These are phyloP conservation scores for Phytophthora foliorum DNA, from an alignment of 352 stramenopile species.

Conservation along the genomic window DNA sequence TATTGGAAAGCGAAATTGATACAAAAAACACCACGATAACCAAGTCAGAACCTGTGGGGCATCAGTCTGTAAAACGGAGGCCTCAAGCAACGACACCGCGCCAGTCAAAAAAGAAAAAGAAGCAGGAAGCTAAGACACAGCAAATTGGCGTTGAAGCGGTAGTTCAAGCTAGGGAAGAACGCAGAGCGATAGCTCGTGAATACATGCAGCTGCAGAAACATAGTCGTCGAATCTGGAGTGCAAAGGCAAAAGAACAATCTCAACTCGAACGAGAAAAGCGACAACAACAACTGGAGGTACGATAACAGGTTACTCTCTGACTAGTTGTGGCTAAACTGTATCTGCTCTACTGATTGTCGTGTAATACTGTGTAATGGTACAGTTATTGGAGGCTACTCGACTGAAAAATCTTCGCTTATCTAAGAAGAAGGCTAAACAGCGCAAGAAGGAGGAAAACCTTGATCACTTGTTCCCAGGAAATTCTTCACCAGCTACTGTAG, in stretches of 20 bases:
- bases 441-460: constrained; percentile 8
- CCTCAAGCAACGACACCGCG: constrained; percentile 5
- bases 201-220: constrained; percentile 78
- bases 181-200: constrained; percentile 68
- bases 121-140: constrained; percentile 2
- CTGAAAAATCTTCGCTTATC: constrained; percentile 39
- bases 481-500: background rate
- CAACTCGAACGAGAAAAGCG: constrained; percentile 51
- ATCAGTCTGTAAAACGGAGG: constrained; percentile 26
- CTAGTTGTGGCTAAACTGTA: background rate
- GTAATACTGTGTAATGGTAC: background rate
- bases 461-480: background rate
- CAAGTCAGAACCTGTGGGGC: background rate
- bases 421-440: constrained; percentile 15
- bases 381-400: constrained; percentile 42
- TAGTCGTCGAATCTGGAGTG: constrained; percentile 44
- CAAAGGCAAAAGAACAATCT: constrained; percentile 47
- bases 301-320: background rate
- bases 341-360: background rate
- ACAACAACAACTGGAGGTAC: constrained; percentile 64
- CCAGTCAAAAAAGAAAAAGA: constrained; percentile 27
- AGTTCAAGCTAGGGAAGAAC: constrained; percentile 44
- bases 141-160: constrained; percentile 9
- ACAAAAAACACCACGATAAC: background rate
- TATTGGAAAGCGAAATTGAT: background rate